These are phyloP conservation scores for Phytophthora tentaculata DNA, from an alignment of 352 stramenopile species.

Conservation along the genomic window DNA sequence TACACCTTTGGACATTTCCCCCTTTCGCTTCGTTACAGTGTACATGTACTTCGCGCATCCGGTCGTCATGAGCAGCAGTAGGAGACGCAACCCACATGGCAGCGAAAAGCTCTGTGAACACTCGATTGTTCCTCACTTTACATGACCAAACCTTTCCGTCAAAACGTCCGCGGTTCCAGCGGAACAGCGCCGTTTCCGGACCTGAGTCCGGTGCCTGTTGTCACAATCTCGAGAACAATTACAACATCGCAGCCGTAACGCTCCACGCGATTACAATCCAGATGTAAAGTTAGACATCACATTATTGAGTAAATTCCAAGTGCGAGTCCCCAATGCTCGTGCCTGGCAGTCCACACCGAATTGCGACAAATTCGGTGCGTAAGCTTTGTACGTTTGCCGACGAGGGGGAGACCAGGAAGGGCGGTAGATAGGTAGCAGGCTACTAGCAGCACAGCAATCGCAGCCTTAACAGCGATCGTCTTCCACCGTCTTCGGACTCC, in stretches of 20 bases:
- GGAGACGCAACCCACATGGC: slow-evolving; percentile 17
- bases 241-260: slow-evolving; percentile 7
- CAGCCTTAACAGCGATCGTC: slow-evolving; percentile 12
- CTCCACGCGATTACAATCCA: not conserved
- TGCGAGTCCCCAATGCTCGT: not conserved
- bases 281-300: not conserved
- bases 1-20: no score
- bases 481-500: not conserved
- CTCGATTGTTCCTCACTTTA: slow-evolving; percentile 29
- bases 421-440: no score
- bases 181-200: slow-evolving; percentile 22
- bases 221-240: not conserved
- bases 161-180: slow-evolving; percentile 26
- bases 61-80: slow-evolving; percentile 21
- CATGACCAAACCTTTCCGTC: slow-evolving; percentile 4
- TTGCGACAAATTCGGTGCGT: slow-evolving; percentile 15
- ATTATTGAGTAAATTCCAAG: not conserved
- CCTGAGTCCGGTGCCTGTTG: not conserved
- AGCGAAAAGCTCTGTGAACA: slow-evolving; percentile 19
- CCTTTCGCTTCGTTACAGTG: slow-evolving; percentile 17
- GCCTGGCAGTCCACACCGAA: not conserved
- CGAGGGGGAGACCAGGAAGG: slow-evolving; percentile 5
- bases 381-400: not conserved
- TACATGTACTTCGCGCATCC: no score
- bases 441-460: slow-evolving; percentile 6